Percentiles rank a stretch among this genome's conserved stretches.
These are phyloP conservation scores for Talinum fruticosum DNA, from an alignment of 148 eudicot genomes.

Conservation along the genomic window DNA sequence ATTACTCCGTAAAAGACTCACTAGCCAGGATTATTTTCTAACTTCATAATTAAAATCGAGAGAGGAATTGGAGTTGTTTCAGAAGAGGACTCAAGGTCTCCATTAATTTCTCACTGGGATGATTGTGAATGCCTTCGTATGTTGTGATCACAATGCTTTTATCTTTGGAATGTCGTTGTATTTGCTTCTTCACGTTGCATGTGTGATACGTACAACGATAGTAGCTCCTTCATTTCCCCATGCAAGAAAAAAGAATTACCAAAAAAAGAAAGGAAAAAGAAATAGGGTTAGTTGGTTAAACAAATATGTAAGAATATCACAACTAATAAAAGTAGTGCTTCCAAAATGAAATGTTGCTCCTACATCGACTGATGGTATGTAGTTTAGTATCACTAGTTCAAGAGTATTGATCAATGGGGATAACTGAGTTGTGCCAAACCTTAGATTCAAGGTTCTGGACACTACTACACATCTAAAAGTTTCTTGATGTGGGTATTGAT, in stretches of 20 bases:
- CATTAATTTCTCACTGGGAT: slow-evolving; percentile 94
- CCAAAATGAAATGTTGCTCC: too few species aligned
- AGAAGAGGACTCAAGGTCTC: slow-evolving; percentile 83
- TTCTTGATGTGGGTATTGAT: too few species aligned
- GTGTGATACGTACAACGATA: slow-evolving; percentile 94
- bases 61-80: slow-evolving; percentile 87
- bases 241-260: background rate
- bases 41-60: slow-evolving; percentile 46
- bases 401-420: too few species aligned
- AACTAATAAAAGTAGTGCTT: background rate
- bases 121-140: slow-evolving; percentile 93
- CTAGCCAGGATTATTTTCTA: too few species aligned
- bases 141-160: slow-evolving; percentile 77
- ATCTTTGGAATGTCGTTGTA: slow-evolving; percentile 86
- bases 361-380: too few species aligned
- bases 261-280: background rate
- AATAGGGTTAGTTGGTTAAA: background rate
- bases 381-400: too few species aligned
- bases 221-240: slow-evolving; percentile 63
- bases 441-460: too few species aligned
- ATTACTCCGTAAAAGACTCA: too few species aligned
- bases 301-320: background rate
- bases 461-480: too few species aligned
- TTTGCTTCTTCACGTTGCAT: slow-evolving; percentile 96
- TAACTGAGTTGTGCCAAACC: too few species aligned